Conservation (phyloP, 2,329 filamentous ascomycete species). For the Fusarium paranaense region DNA sequence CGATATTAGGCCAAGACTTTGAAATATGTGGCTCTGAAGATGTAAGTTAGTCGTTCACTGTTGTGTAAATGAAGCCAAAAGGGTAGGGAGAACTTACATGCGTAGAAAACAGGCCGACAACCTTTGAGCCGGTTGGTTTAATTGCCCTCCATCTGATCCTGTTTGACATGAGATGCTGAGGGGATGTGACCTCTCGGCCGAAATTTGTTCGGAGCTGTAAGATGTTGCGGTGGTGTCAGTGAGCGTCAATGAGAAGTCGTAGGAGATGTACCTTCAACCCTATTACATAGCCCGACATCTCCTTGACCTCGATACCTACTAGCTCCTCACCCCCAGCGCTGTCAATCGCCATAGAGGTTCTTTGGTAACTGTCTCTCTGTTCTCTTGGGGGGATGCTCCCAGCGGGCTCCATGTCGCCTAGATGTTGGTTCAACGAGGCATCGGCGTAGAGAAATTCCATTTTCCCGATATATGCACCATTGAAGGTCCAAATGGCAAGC, state of each 20-base stretch:
- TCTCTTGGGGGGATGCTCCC: background rate
- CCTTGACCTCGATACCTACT: constrained; percentile 5
- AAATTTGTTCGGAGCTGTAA: constrained; percentile 17
- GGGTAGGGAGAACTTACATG: background rate
- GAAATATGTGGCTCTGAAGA: background rate
- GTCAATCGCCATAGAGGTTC: constrained; percentile 7
- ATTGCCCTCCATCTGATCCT: constrained; percentile 12
- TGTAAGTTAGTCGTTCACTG: background rate
- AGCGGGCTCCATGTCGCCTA: background rate
- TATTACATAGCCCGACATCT: background rate
- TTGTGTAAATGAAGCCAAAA: background rate
- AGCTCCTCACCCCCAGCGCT: constrained; percentile 18
- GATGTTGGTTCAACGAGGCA: constrained; percentile 1
- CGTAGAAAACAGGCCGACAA: constrained; percentile 23
- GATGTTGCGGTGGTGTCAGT: background rate
- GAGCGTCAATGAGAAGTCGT: background rate
- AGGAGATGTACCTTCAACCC: constrained; percentile 20
- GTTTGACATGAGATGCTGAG: background rate
- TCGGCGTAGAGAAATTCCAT: constrained; percentile 22
- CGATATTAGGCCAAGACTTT: background rate
- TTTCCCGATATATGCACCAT: constrained; percentile 1
- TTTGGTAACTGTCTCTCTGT: background rate
- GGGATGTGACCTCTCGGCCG: constrained; percentile 2
- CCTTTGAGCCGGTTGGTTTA: constrained; percentile 7
- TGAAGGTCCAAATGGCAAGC: constrained; percentile 18